Evolutionary conservation across 768 basidiomycete genomes (phyloP), one percentile per base, ranked within the genome.

Genomic region (Lactarius vividus): DNA sequence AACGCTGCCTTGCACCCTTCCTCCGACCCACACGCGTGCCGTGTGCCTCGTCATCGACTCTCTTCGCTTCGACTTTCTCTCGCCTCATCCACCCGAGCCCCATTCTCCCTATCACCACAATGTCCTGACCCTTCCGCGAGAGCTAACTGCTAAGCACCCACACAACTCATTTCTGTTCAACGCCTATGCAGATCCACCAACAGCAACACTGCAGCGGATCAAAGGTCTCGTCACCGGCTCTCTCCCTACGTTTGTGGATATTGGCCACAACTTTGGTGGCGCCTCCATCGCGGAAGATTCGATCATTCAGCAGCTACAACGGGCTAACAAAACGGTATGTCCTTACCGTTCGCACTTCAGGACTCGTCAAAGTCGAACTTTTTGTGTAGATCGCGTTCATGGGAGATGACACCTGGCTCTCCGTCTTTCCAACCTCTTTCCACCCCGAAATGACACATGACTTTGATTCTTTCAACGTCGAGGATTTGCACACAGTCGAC

Each of bases 401-500:
- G 87, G 96, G 97, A 0, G 96, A 98, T 72, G 94, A 98, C 75
- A 99, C 97, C 0, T 99, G 97, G 97, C 85, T 91, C 76, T 84
- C 88, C 1, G 84, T 96, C 15, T 99, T 95, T 73, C 93, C 96
- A 0, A 78, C 83, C 60, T 78, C 85, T 5, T 94, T 98, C 70
- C 80, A 83, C 33, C 75, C 79, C 16, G 87, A 91, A 72, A 86
- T 91, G 81, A 82, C 89, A 1, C 89, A 86, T 73, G 89, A 96
- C 0, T 98, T 87, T 74, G 96, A 97, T 76, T 97, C 95, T 0
- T 98, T 99, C 82, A 95, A 98, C 75, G 97, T 99, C 65, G 97
- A 98, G 75, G 97, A 98, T 74, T 82, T 99, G 3, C 95, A 99
- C 72, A 89, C 93, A 0, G 97, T 98, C 56, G 97, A 99, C 72